Base-by-base conservation (phyloP, 2,329 filamentous ascomycete species). In the Fusarium sp. region DNA sequence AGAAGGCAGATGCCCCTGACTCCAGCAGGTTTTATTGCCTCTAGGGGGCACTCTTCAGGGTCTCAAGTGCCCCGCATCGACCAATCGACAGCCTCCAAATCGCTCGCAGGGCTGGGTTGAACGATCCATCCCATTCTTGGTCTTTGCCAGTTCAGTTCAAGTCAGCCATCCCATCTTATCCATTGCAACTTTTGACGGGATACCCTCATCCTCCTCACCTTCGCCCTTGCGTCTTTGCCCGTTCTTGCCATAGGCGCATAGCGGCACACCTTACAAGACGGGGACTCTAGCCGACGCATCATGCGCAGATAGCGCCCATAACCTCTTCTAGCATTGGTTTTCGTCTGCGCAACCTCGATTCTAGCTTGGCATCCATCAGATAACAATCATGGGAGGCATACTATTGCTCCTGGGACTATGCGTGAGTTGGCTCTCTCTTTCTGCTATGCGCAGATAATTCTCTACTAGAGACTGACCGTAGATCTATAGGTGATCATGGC, bases 401-500 rank as follows among this genome's bases (percentile, higher is more conserved):
- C 75, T 85, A 54, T 74, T 85, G 69, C 79, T 85, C 63, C 79
- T 85, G 42, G 82, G 79, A 73, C 79, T 85, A 74, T 83, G 84
- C 78, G 84, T 85, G 79, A 76, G 84, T 83, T 33, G 22, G 59
- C 22, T 45, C 22, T 40, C 42, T 31, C 14, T 29, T 45, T 54
- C 33, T 47, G 31, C 40, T 20, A 1, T 25, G 27, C 35, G 25
- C 25, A 16, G 22, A 22, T 6, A 10, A 38, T 22, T n/a, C 45
- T 40, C 2, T 27, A 73, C n/a, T 6, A 60, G 50, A 69, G 42
- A 66, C 77, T 80, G 63, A 80, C 74, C 65, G 68, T 47, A 22
- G 38, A 66, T 60, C 63, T 67, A 20, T 29, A 89, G 87, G 84
- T 87, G 80, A 85, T 90, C 71, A 91, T 91, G 89, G 88, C 89